Percentiles rank a stretch among this genome's conserved stretches.
These are phyloP conservation scores for Diutina rugosa DNA, from an alignment of 1,139 yeast species.

Conservation along the genomic window DNA sequence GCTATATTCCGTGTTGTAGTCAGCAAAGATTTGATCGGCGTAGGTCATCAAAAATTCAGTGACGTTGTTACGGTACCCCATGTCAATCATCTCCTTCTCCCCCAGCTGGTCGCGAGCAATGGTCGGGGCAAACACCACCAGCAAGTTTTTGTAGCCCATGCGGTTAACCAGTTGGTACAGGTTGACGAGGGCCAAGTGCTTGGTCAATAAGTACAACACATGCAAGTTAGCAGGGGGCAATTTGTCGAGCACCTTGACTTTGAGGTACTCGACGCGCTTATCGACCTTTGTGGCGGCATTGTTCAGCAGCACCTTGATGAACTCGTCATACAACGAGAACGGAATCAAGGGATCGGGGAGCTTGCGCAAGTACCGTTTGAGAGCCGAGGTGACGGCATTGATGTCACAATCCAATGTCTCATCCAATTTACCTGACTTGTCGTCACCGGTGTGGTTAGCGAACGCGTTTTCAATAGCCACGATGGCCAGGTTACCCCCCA, in stretches of 20 bases:
- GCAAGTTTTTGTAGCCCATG: slow-evolving; percentile 73
- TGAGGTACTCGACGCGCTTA: slow-evolving; percentile 15
- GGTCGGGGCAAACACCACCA: slow-evolving; percentile 95
- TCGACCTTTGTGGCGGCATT: slow-evolving; percentile 4
- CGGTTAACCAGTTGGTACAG: slow-evolving; percentile 37
- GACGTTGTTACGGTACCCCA: slow-evolving; percentile 69
- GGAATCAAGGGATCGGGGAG: slow-evolving; percentile 82
- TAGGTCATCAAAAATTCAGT: slow-evolving; percentile 66
- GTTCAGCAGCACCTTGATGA: slow-evolving; percentile 29
- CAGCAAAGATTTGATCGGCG: slow-evolving; percentile 25
- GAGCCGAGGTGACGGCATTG: slow-evolving; percentile 74
- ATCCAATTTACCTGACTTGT: slow-evolving; percentile 25
- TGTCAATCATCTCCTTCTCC: slow-evolving; percentile 75
- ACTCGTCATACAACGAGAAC: slow-evolving; percentile 51
- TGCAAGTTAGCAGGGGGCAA: slow-evolving; percentile 61
- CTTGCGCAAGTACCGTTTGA: slow-evolving; percentile 75
- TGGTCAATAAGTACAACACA: slow-evolving; percentile 42
- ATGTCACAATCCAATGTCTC: slow-evolving; percentile 55
- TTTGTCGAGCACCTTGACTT: slow-evolving; percentile 15
- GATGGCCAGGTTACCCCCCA: slow-evolving; percentile 77
- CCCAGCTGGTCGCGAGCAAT: slow-evolving; percentile 72
- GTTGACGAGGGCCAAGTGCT: slow-evolving; percentile 52
- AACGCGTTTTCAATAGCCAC: slow-evolving; percentile 40
- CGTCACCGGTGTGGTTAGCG: slow-evolving; percentile 21
- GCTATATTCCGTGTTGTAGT: neutral